Evolutionary conservation across 352 stramenopile species (phyloP).

Genomic region (Globisporangium splendens): DNA sequence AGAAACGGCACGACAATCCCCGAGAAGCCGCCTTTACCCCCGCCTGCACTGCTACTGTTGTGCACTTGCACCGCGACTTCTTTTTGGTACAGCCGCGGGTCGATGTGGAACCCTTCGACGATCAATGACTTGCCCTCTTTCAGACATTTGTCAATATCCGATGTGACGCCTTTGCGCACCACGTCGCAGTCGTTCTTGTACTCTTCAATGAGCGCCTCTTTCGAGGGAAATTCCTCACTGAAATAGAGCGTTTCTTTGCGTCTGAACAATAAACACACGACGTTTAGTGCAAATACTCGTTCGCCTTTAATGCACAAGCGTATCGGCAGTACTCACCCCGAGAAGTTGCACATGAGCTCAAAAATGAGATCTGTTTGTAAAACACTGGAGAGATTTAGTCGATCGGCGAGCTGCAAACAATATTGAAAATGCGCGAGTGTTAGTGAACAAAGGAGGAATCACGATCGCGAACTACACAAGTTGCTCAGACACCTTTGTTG

Average conservation of each 20-base stretch:
- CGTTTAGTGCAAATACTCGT: neutral
- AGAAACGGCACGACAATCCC: conserved; percentile 84
- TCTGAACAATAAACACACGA: conserved; percentile 2
- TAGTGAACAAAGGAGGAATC: neutral
- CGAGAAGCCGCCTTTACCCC: conserved; percentile 28
- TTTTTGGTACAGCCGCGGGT: conserved; percentile 82
- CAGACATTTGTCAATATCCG: conserved; percentile 86
- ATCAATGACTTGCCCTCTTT: conserved; percentile 89
- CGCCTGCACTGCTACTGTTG: conserved; percentile 7
- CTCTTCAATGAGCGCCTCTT: conserved; percentile 51
- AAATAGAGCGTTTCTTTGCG: conserved; percentile 68
- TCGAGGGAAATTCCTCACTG: conserved; percentile 53
- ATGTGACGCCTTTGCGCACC: conserved; percentile 77
- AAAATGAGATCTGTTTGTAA: conserved; percentile 87
- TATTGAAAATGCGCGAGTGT: too few species aligned
- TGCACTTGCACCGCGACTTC: conserved; percentile 38
- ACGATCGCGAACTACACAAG: neutral
- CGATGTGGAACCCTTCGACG: conserved; percentile 85
- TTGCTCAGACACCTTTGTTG: conserved; percentile 59
- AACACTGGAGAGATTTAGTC: conserved; percentile 84
- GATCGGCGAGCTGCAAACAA: conserved; percentile 63
- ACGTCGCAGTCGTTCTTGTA: conserved; percentile 80
- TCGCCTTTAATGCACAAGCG: neutral
- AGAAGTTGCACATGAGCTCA: conserved; percentile 90
- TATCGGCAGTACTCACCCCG: conserved; percentile 33